Base-by-base conservation (phyloP, 2,329 filamentous ascomycete species). In the Monosporascus sp. region DNA sequence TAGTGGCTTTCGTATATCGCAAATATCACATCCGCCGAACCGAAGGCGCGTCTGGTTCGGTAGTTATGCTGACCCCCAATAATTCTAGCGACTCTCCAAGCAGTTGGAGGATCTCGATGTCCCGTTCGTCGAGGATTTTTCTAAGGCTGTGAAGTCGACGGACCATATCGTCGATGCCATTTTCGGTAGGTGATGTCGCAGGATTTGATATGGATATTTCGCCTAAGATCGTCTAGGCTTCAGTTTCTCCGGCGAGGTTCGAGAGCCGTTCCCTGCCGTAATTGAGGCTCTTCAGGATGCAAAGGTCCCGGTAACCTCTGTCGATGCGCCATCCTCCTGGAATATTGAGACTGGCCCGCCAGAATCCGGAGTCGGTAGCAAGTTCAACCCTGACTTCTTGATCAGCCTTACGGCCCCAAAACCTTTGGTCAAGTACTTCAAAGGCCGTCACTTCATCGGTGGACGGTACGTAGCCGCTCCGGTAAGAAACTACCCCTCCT, bases 281-380 rank as follows among this genome's bases (percentile, higher is more conserved):
- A 95, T 99, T 62, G 76, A 81, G 56, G 85, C 88, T 7, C 78
- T 99, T 38, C 83, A 91, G 61, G 79, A 85, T 43, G 87, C 88
- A 5, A 80, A 80, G 26, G 66, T 94, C 7, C 89, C 91, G 0
- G 88, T 97, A 0, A 86, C 94, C 3, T 88, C 91, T 3, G 90
- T 99, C 22, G 94, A 99, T 73, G 91, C 90, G 7, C 94, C 94
- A 1, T 96, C 90, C 34, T 94, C 90, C 2, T 99, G 94, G 94
- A 85, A 94, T 69, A 95, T 99, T 53, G 90, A 96, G 66, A 76
- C 78, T 11, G 94, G 94, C 0, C 93, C 93, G 8, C 91, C 92
- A 11, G 74, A 78, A 50, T 82, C 85, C 1, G 93, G 91, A 0
- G 80, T 90, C 0, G 93, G 91, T 1, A 87, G 86, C 64, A 84